Evolutionary conservation across 306 rosid species (phyloP).

Genomic region (Castanospermum australe): DNA sequence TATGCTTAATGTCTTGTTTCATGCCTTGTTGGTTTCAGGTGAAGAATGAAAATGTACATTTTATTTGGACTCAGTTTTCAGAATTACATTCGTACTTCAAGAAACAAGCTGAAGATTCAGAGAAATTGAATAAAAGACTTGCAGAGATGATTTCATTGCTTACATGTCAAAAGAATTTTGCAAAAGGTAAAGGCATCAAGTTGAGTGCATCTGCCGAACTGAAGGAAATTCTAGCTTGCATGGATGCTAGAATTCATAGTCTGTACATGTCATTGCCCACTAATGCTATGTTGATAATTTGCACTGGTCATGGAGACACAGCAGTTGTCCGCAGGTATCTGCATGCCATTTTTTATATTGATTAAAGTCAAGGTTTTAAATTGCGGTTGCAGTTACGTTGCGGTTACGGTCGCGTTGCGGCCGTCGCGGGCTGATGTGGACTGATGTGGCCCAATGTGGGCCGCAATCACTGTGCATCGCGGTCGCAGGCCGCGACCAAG

Average conservation of each 20-base stretch:
- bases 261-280: constrained; percentile 62
- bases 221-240: constrained; percentile 65
- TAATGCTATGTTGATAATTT: constrained; percentile 84
- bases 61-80: constrained; percentile 92
- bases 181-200: constrained; percentile 50
- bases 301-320: constrained; percentile 96
- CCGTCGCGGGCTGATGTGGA: too few relatives aligned
- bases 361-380: too few relatives aligned
- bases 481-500: too few relatives aligned
- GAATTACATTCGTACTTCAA: constrained; percentile 70
- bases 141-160: constrained; percentile 82
- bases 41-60: constrained; percentile 79
- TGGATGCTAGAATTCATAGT: constrained; percentile 65
- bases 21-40: constrained; percentile 52
- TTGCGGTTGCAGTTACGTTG: too few relatives aligned
- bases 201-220: constrained; percentile 51
- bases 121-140: constrained; percentile 65
- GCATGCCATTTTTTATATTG: background rate
- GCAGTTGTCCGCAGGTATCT: constrained; percentile 83
- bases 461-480: too few relatives aligned
- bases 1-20: constrained; percentile 26
- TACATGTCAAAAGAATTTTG: constrained; percentile 59
- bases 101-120: constrained; percentile 78
- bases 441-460: too few relatives aligned
- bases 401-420: too few relatives aligned